Evolutionary conservation across 352 stramenopile species (phyloP).

Genomic region (Plasmopara muralis): DNA sequence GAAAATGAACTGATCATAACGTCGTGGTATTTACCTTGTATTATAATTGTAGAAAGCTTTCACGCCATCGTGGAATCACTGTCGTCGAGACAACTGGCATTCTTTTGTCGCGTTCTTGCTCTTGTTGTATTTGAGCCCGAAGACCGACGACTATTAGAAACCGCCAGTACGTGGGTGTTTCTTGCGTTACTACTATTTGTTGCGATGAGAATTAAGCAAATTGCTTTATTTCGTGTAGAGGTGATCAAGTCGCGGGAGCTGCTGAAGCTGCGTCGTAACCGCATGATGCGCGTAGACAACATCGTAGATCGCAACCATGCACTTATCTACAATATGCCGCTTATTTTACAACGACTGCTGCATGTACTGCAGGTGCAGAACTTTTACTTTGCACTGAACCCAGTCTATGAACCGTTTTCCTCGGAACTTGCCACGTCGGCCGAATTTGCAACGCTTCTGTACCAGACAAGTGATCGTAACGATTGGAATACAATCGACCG

Average conservation of each 20-base stretch:
- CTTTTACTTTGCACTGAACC: constrained; percentile 79
- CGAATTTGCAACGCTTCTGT: constrained; percentile 76
- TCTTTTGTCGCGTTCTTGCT: constrained; percentile 94
- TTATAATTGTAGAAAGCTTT: constrained; percentile 68
- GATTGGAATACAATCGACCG: constrained; percentile 73
- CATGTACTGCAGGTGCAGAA: constrained; percentile 76
- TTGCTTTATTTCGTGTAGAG: constrained; percentile 30
- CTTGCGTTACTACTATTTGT: neutral
- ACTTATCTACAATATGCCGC: constrained; percentile 82
- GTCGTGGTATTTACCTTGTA: neutral
- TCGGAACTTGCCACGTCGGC: constrained; percentile 73
- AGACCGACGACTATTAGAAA: constrained; percentile 89
- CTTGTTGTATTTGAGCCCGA: constrained; percentile 95
- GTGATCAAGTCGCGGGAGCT: constrained; percentile 93
- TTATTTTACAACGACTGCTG: constrained; percentile 69
- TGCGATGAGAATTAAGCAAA: neutral
- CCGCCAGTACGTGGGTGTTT: constrained; percentile 50
- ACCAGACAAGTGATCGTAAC: constrained; percentile 60
- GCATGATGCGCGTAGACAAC: constrained; percentile 71
- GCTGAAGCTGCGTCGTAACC: constrained; percentile 77
- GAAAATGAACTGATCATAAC: neutral
- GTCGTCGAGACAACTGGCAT: constrained; percentile 88
- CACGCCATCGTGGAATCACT: constrained; percentile 85
- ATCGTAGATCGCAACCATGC: constrained; percentile 92
- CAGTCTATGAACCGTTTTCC: constrained; percentile 76